Base-by-base conservation (phyloP, 1,139 yeast species). In the Nakaseomyces glabratus region DNA sequence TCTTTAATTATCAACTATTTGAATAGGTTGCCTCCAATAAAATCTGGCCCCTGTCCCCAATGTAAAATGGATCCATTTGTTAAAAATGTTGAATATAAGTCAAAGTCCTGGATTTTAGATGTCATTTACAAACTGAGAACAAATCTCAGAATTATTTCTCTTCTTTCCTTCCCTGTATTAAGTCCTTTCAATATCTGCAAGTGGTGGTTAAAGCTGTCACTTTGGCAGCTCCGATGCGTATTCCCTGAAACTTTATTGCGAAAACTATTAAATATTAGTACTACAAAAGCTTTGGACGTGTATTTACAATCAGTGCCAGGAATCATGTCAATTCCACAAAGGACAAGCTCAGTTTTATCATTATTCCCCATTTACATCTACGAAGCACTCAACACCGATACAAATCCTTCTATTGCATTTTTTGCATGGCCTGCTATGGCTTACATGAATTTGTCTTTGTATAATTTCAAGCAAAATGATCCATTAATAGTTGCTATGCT, bases 251-350 rank as follows among this genome's bases (percentile, higher is more conserved):
- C 57, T 30, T 56, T 59, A 1, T 45, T 61, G 25, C 34, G 56
- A 39, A 47, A 47, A n/a, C 31, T 68, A 8, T 50, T 66, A 40
- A 56, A 59, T 25, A 51, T 66, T 11, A 51, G 58, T 3, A 45
- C 52, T 3, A 43, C 52, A 17, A 46, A 34, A 26, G 47, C 43
- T 2, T 26, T 49, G 6, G 51, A 46, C 35, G 41, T 46, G 1
- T 48, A 40, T 29, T 18, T 36, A 7, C 38, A 42, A 13, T 37
- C 47, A 3, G 18, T 31, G 24, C 33, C 25, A 3, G 48, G 49
- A 2, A 20, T 45, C 4, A 11, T 33, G 8, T 41, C 51, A 10
- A 44, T 52, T 15, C 30, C 55, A 2, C 42, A 47, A 3, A 21
- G 29, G 26, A 41, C 33, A 17, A 46, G 19, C 25, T 42, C 31